phyloP scores from a whole-genome alignment of 306 rosid genomes.

The Canavalia gladiata region DNA sequence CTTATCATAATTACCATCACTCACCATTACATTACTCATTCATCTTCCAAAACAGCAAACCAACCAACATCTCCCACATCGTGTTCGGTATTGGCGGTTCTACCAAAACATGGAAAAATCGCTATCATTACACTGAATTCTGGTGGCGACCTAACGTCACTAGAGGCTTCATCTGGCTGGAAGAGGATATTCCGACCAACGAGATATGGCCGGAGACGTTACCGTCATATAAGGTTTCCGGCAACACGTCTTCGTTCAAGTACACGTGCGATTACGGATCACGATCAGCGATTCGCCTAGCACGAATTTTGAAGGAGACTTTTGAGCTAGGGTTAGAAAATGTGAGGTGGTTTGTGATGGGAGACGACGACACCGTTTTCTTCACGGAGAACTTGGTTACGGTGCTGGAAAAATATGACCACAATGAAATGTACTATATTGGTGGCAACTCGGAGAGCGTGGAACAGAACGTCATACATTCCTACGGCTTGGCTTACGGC shows the following conservation, averaged over 20 bases:
- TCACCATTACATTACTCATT: neutral
- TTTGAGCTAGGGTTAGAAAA: slow-evolving; percentile 55
- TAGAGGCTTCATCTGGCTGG: slow-evolving; percentile 68
- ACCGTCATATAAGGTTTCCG: slow-evolving; percentile 54
- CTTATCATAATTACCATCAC: neutral
- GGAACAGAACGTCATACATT: slow-evolving; percentile 57
- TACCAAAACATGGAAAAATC: slow-evolving; percentile 50
- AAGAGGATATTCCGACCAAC: slow-evolving; percentile 32
- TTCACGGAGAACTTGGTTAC: slow-evolving; percentile 57
- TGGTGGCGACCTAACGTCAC: slow-evolving; percentile 67
- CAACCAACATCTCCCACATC: slow-evolving; percentile 61
- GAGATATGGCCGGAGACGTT: slow-evolving; percentile 50
- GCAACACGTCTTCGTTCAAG: slow-evolving; percentile 54
- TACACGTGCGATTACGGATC: slow-evolving; percentile 57
- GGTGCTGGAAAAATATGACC: slow-evolving; percentile 61
- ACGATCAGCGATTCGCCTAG: slow-evolving; percentile 52
- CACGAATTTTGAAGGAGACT: slow-evolving; percentile 66
- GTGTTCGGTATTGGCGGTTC: slow-evolving; percentile 66
- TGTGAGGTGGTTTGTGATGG: slow-evolving; percentile 41
- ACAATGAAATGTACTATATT: slow-evolving; percentile 65
- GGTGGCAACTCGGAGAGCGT: slow-evolving; percentile 67
- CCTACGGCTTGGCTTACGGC: slow-evolving; percentile 59
- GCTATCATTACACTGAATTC: slow-evolving; percentile 51
- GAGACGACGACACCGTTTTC: slow-evolving; percentile 62
- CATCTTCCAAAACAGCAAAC: neutral